Evolutionary conservation across 495 filamentous ascomycete genomes (phyloP).

Genomic region (Rostrohypoxylon terebratum): DNA sequence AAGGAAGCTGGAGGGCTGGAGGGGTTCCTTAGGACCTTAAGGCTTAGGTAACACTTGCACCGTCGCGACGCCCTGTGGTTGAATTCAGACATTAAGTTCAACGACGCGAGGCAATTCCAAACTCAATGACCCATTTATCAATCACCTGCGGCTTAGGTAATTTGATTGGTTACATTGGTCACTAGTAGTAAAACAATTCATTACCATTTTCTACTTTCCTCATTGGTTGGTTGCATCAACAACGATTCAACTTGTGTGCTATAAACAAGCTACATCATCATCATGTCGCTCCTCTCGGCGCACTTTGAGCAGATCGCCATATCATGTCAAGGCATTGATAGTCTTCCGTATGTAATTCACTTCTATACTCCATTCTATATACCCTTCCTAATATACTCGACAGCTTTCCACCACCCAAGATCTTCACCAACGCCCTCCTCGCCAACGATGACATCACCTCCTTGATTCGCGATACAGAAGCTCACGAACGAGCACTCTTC

Average conservation of each 20-base stretch:
- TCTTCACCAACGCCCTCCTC: constrained; percentile 94
- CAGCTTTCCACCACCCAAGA: constrained; percentile 90
- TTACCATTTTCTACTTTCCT: neutral
- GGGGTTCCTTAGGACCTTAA: neutral
- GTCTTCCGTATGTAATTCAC: constrained; percentile 74
- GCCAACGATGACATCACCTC: constrained; percentile 90
- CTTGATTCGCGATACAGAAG: constrained; percentile 93
- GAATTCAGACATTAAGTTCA: neutral
- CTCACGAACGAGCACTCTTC: constrained; percentile 95
- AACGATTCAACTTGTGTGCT: neutral
- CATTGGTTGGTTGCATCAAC: neutral
- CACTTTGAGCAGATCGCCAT: constrained; percentile 93
- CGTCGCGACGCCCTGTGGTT: neutral
- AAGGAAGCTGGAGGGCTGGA: constrained; percentile 4
- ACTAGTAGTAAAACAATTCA: no score
- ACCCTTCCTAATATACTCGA: constrained; percentile 8
- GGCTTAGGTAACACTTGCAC: neutral
- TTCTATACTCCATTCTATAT: neutral
- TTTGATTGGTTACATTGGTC: no score
- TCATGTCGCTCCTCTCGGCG: constrained; percentile 80
- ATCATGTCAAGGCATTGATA: constrained; percentile 83
- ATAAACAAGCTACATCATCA: constrained; percentile 1
- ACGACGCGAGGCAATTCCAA: neutral
- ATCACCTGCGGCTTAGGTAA: neutral
- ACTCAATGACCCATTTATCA: neutral